Conservation (phyloP, 169 alveolate genomes). For the Plasmodium vinckei region DNA sequence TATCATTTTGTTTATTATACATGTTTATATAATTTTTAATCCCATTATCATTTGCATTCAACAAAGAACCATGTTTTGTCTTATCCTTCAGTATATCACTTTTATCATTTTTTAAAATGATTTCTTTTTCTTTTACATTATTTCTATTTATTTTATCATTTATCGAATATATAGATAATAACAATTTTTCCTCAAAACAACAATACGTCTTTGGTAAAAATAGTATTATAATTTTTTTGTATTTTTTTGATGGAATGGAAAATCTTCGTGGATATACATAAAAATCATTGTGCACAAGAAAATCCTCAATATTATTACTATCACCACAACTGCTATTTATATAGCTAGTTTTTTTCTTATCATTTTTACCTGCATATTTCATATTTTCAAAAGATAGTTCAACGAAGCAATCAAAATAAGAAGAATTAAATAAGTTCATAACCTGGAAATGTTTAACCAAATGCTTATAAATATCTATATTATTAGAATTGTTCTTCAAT, state of each 20-base stretch:
- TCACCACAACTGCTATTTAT: background rate
- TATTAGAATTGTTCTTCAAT: constrained; percentile 12
- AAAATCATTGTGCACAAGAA: constrained; percentile 44
- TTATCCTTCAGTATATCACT: constrained; percentile 5
- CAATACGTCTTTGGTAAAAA: constrained; percentile 37
- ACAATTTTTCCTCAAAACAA: constrained; percentile 26
- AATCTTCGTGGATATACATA: constrained; percentile 57
- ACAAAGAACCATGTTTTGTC: background rate
- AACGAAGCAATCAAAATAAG: constrained; percentile 53
- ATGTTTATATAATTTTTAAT: constrained; percentile 18
- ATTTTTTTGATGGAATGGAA: constrained; percentile 41
- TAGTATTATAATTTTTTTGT: constrained; percentile 48
- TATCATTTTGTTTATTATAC: constrained; percentile 28
- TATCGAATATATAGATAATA: constrained; percentile 31
- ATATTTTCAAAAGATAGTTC: constrained; percentile 58
- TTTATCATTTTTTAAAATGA: background rate
- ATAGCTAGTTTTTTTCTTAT: background rate
- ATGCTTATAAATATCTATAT: constrained; percentile 29
- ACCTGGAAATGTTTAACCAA: constrained; percentile 50
- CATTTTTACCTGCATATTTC: background rate
- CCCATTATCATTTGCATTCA: background rate
- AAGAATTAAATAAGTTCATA: constrained; percentile 48
- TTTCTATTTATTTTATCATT: background rate
- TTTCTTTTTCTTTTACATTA: constrained; percentile 4
- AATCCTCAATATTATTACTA: constrained; percentile 10